phyloP scores from a whole-genome alignment of 768 basidiomycete species.

The Kwoniella newhampshirensis region DNA sequence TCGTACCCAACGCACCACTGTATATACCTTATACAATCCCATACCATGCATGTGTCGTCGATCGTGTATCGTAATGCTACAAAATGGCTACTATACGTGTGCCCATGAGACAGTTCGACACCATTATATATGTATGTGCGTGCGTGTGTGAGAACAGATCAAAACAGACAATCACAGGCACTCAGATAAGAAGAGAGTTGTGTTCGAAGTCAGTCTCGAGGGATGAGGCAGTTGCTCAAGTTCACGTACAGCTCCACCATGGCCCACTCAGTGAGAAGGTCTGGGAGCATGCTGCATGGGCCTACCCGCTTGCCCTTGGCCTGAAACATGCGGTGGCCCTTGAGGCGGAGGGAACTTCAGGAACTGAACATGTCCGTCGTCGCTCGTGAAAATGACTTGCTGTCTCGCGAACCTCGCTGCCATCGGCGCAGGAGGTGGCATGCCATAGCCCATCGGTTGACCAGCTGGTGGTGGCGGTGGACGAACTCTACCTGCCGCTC shows the following conservation, averaged over 20 bases:
- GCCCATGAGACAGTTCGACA: no score
- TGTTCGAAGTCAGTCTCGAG: no score
- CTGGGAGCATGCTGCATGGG: neutral
- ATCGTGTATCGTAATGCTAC: neutral
- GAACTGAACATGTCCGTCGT: slow-evolving; percentile 60
- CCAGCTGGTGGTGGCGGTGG: slow-evolving; percentile 22
- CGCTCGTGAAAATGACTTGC: slow-evolving; percentile 86
- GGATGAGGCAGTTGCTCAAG: no score
- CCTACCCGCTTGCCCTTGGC: neutral
- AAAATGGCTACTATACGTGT: neutral
- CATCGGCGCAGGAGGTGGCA: slow-evolving; percentile 38
- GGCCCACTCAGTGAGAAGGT: neutral
- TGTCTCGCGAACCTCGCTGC: slow-evolving; percentile 48
- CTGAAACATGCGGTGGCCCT: neutral
- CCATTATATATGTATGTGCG: no score
- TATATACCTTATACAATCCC: neutral
- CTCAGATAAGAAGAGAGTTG: no score
- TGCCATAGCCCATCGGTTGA: slow-evolving; percentile 28
- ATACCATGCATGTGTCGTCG: neutral
- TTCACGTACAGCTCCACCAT: no score
- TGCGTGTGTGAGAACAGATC: no score
- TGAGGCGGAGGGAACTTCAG: slow-evolving; percentile 42
- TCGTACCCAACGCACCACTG: neutral
- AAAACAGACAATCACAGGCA: no score
- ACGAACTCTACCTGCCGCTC: slow-evolving; percentile 13